Base-by-base conservation (phyloP, 345 rosid species). In the Salix arbutifolia region DNA sequence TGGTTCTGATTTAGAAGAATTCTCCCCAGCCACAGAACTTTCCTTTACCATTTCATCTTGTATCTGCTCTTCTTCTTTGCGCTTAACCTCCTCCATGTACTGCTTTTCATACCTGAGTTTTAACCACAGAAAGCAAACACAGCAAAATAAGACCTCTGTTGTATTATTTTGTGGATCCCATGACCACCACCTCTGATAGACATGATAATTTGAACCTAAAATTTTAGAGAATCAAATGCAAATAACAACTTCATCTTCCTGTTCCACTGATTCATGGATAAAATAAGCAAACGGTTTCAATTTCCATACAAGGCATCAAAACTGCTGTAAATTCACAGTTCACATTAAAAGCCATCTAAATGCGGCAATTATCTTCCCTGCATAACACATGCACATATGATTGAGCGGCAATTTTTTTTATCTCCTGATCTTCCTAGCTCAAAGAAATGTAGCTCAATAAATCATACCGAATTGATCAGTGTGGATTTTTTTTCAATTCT, bases 31-130 rank as follows among this genome's bases (percentile, higher is more conserved):
- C n/a, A 61, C 67, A 30, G 87, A 62, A 76, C 70, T 83, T 87
- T 86, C 84, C 78, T 86, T 90, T 18, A 30, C 79, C 72, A 84
- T 83, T 66, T 86, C 89, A 67, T 81, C 90, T 79, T 84, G 82
- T 23, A 77, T 77, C 58, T 77, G 82, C 82, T 85, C 87, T 74
- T 86, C 94, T 48, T 89, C 91, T 88, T 89, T 90, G 82, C 75
- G 87, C 87, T 83, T 87, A 25, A 84, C 78, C 70, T 92, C 94
- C 83, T 94, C 98, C 85, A 81, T 83, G 80, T 90, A 94, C 82
- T 84, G 83, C 77, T 85, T 87, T 87, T 94, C 98, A 78, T 58
- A 78, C 74, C 85, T 82, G 38, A 48, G 31, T 70, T 65, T 74
- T 28, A 66, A 67, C 50, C 37, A 65, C 33, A 23, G 38, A 67